Evolutionary conservation across 2,329 filamentous ascomycete species (phyloP), one percentile per base, ranked within the genome.

Genomic region (Fusarium siculi): DNA sequence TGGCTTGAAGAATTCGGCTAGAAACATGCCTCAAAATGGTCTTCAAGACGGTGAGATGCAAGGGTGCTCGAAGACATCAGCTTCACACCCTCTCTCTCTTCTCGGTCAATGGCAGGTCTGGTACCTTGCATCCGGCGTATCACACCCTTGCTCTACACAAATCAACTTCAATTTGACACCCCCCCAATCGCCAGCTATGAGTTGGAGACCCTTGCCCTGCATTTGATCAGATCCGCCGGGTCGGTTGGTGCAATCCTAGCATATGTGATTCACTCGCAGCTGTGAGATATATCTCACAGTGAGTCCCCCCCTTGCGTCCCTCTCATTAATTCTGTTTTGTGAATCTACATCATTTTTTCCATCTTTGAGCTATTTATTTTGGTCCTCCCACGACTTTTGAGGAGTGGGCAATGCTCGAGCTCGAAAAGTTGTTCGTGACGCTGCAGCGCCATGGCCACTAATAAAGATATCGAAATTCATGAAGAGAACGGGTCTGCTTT

Each of bases 401-500:
- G 66, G 40, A 63, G 59, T 70, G 65, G 57, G 64, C 59, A 66
- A 78, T 77, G 74, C 67, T 74, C 44, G 54, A 74, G 55, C 49
- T 49, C 68, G 74, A 56, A 34, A 34, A 63, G 42, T 23, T 56
- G 34, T 53, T 67, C 55, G 53, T 74, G 74, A 78, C 63, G 71
- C 72, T 62, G 55, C 49, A 75, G 76, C 66, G 71, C 70, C 72
- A 84, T 84, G 82, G 67, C 73, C 59, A 62, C 73, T 53, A 72
- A 75, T 54, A 69, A 74, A 32, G 70, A 79, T 55, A 68, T 81
- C 62, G 75, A 85, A 62, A 74, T 82, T 43, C 74, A 68, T 37
- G 81, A 85, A 67, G 80, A 83, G 74, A 85, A 85, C 72, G 82
- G 82, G 71, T 73, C 64, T 36, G 75, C 78, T 40, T 74, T 86